Evolutionary conservation across 139 green algal species (phyloP).

Genomic region (Volvox reticuliferus): DNA sequence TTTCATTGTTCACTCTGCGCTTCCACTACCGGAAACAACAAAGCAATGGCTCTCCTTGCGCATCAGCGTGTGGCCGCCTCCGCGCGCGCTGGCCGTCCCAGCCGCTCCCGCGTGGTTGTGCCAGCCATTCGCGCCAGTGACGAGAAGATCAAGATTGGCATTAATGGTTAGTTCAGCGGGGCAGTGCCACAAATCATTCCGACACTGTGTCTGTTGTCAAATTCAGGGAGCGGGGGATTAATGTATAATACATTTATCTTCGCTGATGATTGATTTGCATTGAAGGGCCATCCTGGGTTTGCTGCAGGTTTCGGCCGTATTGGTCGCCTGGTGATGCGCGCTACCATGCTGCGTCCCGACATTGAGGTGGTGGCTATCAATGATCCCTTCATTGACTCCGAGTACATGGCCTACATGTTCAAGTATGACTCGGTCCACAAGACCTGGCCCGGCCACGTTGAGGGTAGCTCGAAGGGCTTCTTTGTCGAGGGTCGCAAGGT

Average conservation of each 20-base stretch:
- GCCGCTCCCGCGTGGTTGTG: slow-evolving; percentile 33
- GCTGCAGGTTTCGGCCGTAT: slow-evolving; percentile 92
- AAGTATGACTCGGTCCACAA: slow-evolving; percentile 94
- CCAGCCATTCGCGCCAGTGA: slow-evolving; percentile 47
- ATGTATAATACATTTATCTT: neutral
- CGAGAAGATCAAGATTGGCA: slow-evolving; percentile 84
- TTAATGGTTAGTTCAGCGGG: slow-evolving; percentile 87
- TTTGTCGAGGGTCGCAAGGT: slow-evolving; percentile 82
- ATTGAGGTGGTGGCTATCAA: slow-evolving; percentile 93
- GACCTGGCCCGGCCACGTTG: slow-evolving; percentile 68
- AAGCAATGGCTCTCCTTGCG: slow-evolving; percentile 1
- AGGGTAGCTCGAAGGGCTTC: slow-evolving; percentile 64
- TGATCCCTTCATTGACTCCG: slow-evolving; percentile 88
- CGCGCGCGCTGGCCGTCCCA: neutral
- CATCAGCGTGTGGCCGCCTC: slow-evolving; percentile 1
- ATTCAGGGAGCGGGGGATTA: neutral
- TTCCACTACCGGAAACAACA: neutral
- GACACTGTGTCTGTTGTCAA: neutral
- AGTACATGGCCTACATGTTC: slow-evolving; percentile 84
- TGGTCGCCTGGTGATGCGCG: slow-evolving; percentile 78
- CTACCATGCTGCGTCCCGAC: slow-evolving; percentile 77
- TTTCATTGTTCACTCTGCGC: neutral
- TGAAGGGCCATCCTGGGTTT: neutral
- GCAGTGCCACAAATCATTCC: neutral
- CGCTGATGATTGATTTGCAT: neutral